Evolutionary conservation across 2,329 filamentous ascomycete species (phyloP).

Genomic region (Trichoderma koningii): DNA sequence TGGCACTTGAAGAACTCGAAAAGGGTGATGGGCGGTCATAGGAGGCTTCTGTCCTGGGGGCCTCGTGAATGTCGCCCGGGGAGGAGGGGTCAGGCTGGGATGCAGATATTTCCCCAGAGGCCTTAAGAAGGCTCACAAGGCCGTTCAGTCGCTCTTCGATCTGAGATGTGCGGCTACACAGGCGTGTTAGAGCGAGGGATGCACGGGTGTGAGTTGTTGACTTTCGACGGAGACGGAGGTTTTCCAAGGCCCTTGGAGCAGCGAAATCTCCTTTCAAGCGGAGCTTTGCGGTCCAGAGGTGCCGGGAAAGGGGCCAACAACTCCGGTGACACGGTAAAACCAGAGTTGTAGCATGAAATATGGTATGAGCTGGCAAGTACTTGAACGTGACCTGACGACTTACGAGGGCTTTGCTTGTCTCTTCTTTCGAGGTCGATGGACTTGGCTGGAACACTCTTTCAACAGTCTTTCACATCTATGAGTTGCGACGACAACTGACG

Average conservation of each 20-base stretch:
- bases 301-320: neutral
- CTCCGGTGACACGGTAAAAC: neutral
- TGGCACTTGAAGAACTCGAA: slow-evolving; percentile 31
- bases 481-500: slow-evolving; percentile 8
- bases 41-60: slow-evolving; percentile 12
- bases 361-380: neutral
- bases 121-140: slow-evolving; percentile 51
- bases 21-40: slow-evolving; percentile 10
- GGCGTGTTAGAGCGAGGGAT: slow-evolving; percentile 9
- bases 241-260: neutral
- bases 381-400: slow-evolving; percentile 34
- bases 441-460: slow-evolving; percentile 51
- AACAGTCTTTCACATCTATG: slow-evolving; percentile 51
- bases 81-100: slow-evolving; percentile 11
- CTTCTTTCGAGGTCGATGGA: slow-evolving; percentile 55
- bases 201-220: neutral
- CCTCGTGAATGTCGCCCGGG: slow-evolving; percentile 11
- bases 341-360: neutral
- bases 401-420: slow-evolving; percentile 54
- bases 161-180: slow-evolving; percentile 49
- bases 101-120: slow-evolving; percentile 43
- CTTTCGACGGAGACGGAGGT: neutral
- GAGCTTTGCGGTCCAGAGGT: neutral
- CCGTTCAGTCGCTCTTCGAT: slow-evolving; percentile 54
- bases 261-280: slow-evolving; percentile 16